phyloP scores from a whole-genome alignment of 23 red algal species.

The Gracilaria domingensis region DNA sequence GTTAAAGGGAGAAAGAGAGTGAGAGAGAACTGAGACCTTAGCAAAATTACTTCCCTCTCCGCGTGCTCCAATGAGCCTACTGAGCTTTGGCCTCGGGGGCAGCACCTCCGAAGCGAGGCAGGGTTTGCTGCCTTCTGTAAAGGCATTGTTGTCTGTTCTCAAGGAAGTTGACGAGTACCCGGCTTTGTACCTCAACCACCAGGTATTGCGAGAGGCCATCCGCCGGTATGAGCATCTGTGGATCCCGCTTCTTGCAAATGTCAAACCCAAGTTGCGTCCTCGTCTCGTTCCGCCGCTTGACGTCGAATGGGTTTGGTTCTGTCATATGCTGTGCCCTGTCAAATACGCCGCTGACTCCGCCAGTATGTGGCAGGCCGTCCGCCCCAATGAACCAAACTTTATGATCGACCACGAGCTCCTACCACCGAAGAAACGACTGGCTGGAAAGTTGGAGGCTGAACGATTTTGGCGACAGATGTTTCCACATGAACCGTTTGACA shows the following conservation, averaged over 20 bases:
- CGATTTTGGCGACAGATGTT: conserved; percentile 7
- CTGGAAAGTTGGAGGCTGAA: neutral
- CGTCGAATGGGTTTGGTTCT: conserved; percentile 59
- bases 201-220: conserved; percentile 29
- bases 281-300: conserved; percentile 42
- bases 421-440: neutral
- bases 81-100: neutral
- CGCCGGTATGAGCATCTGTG: conserved; percentile 45
- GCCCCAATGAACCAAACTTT: neutral
- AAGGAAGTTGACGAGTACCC: conserved; percentile 38
- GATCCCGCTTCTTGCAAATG: conserved; percentile 38
- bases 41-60: no score
- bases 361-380: conserved; percentile 6
- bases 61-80: neutral
- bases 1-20: no score
- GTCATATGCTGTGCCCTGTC: conserved; percentile 52
- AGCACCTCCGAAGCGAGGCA: neutral
- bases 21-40: no score
- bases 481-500: conserved; percentile 28
- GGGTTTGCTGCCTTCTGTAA: neutral
- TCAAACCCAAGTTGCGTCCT: neutral
- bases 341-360: conserved; percentile 36
- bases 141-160: conserved; percentile 15
- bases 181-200: conserved; percentile 40
- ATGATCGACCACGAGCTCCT: neutral